Evolutionary conservation across 2,329 filamentous ascomycete species (phyloP).

Genomic region (Calonectria naviculata): DNA sequence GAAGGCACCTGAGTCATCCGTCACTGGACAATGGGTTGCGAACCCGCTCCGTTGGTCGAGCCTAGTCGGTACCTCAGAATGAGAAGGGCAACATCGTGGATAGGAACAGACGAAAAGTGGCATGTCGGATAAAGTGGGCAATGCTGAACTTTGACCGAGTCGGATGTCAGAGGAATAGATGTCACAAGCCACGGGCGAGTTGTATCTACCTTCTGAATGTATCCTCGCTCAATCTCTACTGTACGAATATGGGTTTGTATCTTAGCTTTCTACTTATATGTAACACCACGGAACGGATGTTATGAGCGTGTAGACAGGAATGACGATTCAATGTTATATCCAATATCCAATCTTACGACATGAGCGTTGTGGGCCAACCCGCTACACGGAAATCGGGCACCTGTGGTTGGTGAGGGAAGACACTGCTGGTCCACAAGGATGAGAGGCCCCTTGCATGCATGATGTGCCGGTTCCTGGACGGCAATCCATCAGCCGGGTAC

Average conservation of each 20-base stretch:
- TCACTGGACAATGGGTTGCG: background rate
- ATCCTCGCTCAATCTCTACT: conserved; percentile 5
- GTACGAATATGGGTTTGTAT: conserved; percentile 18
- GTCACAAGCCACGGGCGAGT: background rate
- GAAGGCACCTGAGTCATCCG: background rate
- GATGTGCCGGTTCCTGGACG: background rate
- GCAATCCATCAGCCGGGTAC: background rate
- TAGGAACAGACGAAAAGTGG: background rate
- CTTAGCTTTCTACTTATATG: conserved; percentile 12
- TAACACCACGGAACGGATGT: conserved; percentile 16
- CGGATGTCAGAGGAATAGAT: background rate
- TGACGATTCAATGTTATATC: background rate
- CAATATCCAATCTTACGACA: background rate
- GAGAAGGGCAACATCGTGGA: background rate
- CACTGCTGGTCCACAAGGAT: background rate
- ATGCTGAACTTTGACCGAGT: background rate
- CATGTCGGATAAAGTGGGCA: background rate
- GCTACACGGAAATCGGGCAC: background rate
- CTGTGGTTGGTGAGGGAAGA: background rate
- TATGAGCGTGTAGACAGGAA: background rate
- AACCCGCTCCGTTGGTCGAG: background rate
- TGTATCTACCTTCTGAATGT: background rate
- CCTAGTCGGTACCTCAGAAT: background rate
- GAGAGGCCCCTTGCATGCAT: background rate
- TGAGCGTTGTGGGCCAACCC: background rate